Evolutionary conservation across 495 filamentous ascomycete species (phyloP).

Genomic region (Bacidia rubella): DNA sequence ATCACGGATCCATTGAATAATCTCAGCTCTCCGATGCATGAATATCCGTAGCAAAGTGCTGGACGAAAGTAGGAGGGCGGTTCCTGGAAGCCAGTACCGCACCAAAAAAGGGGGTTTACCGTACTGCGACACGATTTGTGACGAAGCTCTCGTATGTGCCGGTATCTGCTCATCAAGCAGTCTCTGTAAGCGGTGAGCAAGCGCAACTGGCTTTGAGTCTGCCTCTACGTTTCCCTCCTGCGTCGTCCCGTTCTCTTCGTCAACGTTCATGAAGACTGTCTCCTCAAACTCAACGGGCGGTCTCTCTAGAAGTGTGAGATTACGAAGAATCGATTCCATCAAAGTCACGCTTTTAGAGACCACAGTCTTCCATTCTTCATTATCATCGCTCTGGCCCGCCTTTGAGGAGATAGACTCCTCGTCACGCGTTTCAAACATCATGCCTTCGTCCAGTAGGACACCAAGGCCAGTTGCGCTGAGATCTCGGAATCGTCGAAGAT

Average conservation of each 20-base stretch:
- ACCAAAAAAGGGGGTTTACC: constrained; percentile 65
- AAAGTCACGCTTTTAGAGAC: constrained; percentile 59
- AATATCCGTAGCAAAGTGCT: constrained; percentile 69
- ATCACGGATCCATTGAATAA: constrained; percentile 62
- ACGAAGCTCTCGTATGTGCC: constrained; percentile 38
- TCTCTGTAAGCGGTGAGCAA: constrained; percentile 52
- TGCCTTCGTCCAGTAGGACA: constrained; percentile 67
- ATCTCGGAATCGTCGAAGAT: constrained; percentile 51
- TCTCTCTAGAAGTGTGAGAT: constrained; percentile 40
- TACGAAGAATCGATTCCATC: constrained; percentile 64
- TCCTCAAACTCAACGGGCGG: constrained; percentile 60
- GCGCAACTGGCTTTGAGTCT: constrained; percentile 34
- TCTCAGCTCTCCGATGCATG: constrained; percentile 53
- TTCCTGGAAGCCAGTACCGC: constrained; percentile 74
- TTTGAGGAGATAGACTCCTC: constrained; percentile 29
- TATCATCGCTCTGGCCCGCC: constrained; percentile 24
- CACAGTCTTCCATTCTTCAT: constrained; percentile 55
- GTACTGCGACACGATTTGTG: constrained; percentile 36
- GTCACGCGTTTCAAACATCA: constrained; percentile 43
- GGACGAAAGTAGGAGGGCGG: constrained; percentile 54
- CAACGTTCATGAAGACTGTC: constrained; percentile 47
- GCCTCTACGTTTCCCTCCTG: constrained; percentile 20
- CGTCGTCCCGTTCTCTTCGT: constrained; percentile 42
- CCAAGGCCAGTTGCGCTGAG: constrained; percentile 78
- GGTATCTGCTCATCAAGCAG: constrained; percentile 50